Evolutionary conservation across 2,329 filamentous ascomycete genomes (phyloP), one percentile per base, ranked within the genome.

Genomic region (Akanthomyces lecanii): DNA sequence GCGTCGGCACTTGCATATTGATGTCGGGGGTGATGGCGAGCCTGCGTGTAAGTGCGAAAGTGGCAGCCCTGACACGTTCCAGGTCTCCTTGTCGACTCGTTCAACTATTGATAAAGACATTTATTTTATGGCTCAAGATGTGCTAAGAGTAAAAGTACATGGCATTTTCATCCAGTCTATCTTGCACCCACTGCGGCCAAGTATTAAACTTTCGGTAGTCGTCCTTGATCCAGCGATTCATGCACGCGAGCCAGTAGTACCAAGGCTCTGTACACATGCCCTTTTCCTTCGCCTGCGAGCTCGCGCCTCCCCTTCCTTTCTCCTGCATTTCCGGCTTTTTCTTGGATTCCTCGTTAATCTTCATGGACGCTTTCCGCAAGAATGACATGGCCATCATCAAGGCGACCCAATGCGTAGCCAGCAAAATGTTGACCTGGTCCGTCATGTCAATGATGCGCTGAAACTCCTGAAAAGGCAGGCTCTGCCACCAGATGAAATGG

Each of bases 301-400:
- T 44, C 18, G 28, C 48, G n/a, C 48, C 18, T 25, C 14, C 44
- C 5, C 12, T n/a, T 36, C n/a, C 25, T 5, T 28, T 23, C 5
- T 3, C 5, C 12, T 21, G 7, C 5, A 1, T 10, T 7, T 38
- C 28, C 10, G 11, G 5, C 23, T 12, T 18, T 14, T 61, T 47
- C 14, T 47, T 47, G 40, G 48, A 52, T 10, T 61, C 48, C 10
- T 61, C 50, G 28, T 61, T 61, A 38, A 54, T 38, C 7, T 47
- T 30, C 11, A 30, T 51, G 1, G 38, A 45, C 1, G 58, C 58
- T 36, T 53, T 61, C 16, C 25, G 47, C 16, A 61, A 53, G 18
- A 61, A 61, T 4, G 40, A 42, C 58, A 61, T 53, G 25, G 40
- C 14, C 48, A 61, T 54, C 58, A 61, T 61, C 58, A 54, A n/a